phyloP scores from a whole-genome alignment of 306 rosid species.

The Senna siamea region DNA sequence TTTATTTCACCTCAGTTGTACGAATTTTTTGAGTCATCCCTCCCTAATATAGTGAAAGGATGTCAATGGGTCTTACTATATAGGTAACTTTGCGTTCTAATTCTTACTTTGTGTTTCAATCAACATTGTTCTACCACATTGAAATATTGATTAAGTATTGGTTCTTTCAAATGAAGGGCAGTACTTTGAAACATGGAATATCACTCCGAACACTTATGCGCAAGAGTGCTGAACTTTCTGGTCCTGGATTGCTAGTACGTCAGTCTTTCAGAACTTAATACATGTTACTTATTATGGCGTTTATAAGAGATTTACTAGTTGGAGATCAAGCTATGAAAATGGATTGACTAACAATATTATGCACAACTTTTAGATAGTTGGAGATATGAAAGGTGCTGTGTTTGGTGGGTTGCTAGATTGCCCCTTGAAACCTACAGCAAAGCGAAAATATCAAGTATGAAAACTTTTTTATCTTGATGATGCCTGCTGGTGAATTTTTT shows the following conservation, averaged over 20 bases:
- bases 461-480: slow-evolving; percentile 27
- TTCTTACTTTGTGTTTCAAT: slow-evolving; percentile 25
- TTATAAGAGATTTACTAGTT: slow-evolving; percentile 30
- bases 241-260: slow-evolving; percentile 92
- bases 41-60: slow-evolving; percentile 96
- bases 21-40: slow-evolving; percentile 76
- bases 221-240: slow-evolving; percentile 76
- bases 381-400: slow-evolving; percentile 88
- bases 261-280: slow-evolving; percentile 23
- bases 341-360: slow-evolving; percentile 30
- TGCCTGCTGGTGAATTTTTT: neutral
- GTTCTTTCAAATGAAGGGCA: slow-evolving; percentile 94
- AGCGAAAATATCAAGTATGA: slow-evolving; percentile 90
- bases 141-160: slow-evolving; percentile 53
- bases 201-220: slow-evolving; percentile 98
- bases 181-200: slow-evolving; percentile 91
- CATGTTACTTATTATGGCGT: slow-evolving; percentile 10
- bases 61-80: slow-evolving; percentile 87
- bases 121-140: slow-evolving; percentile 31
- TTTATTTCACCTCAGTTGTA: slow-evolving; percentile 73
- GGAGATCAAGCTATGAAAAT: slow-evolving; percentile 24
- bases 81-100: slow-evolving; percentile 65
- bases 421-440: slow-evolving; percentile 82
- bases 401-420: slow-evolving; percentile 91
- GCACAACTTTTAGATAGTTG: slow-evolving; percentile 68